These are phyloP conservation scores for Stenogyne calaminthoides DNA, from an alignment of 305 asterid genomes.

Conservation along the genomic window DNA sequence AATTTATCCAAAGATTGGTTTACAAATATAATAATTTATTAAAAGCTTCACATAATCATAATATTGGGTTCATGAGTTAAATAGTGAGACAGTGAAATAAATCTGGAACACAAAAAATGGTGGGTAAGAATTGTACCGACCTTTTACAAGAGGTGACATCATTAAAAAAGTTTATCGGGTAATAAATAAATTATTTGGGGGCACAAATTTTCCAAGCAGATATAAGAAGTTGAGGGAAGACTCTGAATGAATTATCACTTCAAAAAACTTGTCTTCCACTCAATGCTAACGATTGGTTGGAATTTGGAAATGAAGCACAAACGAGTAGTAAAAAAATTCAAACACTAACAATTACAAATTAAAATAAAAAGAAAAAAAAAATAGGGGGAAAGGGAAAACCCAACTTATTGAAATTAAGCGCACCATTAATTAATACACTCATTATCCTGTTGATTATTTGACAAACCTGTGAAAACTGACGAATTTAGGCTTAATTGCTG, in stretches of 20 bases:
- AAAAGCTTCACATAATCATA: no score
- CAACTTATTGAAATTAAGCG: neutral
- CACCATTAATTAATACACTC: neutral
- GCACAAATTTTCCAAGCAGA: slow-evolving; percentile 14
- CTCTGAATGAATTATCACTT: neutral
- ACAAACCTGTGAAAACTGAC: no score
- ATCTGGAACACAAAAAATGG: no score
- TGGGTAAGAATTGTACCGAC: no score
- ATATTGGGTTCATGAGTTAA: no score
- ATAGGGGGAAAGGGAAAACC: neutral
- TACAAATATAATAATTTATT: no score
- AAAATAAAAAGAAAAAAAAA: neutral
- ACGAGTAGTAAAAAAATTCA: neutral
- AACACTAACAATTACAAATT: neutral
- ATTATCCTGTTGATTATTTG: neutral
- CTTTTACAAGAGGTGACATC: no score
- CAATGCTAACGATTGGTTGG: slow-evolving; percentile 19
- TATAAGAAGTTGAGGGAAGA: slow-evolving; percentile 18
- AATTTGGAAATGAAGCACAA: neutral
- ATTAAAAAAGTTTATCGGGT: no score
- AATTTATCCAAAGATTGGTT: no score
- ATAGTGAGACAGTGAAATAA: no score
- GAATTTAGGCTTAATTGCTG: neutral
- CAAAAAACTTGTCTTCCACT: slow-evolving; percentile 21
- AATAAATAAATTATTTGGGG: neutral